phyloP scores from a whole-genome alignment of 1,284 basidiomycete genomes.

The Stygiomarasmius scandens region DNA sequence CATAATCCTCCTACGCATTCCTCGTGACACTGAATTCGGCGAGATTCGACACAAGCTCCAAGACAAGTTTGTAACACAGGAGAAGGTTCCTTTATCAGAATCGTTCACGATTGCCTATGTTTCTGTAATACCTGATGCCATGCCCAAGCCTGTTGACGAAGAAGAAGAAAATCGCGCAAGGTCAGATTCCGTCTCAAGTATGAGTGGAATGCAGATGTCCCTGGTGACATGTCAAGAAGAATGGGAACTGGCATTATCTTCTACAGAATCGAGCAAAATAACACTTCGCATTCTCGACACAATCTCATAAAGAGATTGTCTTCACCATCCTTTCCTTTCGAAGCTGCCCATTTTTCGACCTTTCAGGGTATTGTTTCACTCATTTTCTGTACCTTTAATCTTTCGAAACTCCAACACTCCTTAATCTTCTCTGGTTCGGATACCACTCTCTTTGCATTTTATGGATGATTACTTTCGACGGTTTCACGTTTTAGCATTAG shows the following conservation, averaged over 20 bases:
- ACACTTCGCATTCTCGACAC: constrained; percentile 18
- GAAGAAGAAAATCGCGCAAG: constrained; percentile 10
- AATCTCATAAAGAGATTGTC: constrained; percentile 1
- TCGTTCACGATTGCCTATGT: constrained; percentile 56
- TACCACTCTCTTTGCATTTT: not conserved
- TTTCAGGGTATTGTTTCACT: too few species aligned
- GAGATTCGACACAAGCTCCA: constrained; percentile 58
- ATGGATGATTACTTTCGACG: not conserved
- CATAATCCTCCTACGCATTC: constrained; percentile 62
- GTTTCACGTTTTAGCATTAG: not conserved
- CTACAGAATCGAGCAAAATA: constrained; percentile 10
- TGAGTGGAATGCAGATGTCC: constrained; percentile 13
- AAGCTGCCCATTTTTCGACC: not conserved
- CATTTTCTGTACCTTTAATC: too few species aligned
- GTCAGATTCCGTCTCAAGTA: constrained; percentile 11
- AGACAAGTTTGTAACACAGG: constrained; percentile 65
- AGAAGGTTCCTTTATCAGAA: constrained; percentile 52
- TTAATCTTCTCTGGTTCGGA: too few species aligned
- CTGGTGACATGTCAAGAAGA: constrained; percentile 16
- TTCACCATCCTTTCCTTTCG: constrained; percentile 1
- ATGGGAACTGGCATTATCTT: constrained; percentile 15
- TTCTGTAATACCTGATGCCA: constrained; percentile 53
- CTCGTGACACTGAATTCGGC: constrained; percentile 44
- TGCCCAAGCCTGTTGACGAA: not conserved
- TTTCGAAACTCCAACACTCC: too few species aligned